Evolutionary conservation across 179 eudicot species (phyloP).

Genomic region (Patellifolia procumbens): DNA sequence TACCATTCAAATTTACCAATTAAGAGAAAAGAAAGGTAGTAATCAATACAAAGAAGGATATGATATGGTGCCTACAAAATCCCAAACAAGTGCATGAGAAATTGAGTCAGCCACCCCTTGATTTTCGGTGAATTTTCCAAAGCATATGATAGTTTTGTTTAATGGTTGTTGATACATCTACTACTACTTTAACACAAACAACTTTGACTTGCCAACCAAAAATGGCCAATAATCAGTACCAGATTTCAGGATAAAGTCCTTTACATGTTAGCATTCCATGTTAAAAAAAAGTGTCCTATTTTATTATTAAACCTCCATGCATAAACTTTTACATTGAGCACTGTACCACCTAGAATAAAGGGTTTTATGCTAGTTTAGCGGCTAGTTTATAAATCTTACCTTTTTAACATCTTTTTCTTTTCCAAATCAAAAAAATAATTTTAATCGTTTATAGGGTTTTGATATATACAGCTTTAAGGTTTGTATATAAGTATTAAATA

Average conservation of each 20-base stretch:
- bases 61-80: background rate
- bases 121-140: background rate
- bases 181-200: background rate
- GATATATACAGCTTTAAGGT: too few species aligned
- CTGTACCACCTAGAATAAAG: background rate
- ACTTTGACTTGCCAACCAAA: constrained; percentile 19
- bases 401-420: background rate
- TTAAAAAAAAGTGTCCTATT: background rate
- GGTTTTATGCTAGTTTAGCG: background rate
- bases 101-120: constrained; percentile 8
- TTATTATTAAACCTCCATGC: too few species aligned
- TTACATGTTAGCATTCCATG: constrained; percentile 27
- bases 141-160: too few species aligned
- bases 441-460: too few species aligned
- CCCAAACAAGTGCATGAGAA: constrained; percentile 13
- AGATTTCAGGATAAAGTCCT: constrained; percentile 1
- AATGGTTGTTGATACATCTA: background rate
- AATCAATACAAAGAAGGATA: background rate
- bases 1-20: too few species aligned
- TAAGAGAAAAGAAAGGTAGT: background rate
- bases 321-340: background rate
- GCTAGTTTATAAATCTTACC: background rate
- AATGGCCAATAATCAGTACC: constrained; percentile 1
- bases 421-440: too few species aligned
- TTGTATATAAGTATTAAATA: too few species aligned